Conservation (phyloP, 208 protist genomes). For the Trypanosoma melophagium region DNA sequence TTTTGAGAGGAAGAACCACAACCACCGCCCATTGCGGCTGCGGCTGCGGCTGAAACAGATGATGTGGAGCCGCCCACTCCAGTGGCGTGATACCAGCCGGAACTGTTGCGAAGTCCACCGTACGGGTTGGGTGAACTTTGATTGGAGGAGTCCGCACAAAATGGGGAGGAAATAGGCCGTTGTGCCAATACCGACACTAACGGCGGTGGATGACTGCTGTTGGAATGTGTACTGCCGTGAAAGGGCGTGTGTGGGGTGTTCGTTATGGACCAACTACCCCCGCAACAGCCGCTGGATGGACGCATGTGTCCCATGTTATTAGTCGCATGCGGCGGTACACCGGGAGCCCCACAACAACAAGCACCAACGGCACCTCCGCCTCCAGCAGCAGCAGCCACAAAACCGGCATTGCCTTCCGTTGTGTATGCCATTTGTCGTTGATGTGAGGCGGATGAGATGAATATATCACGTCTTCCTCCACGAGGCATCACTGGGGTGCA, state of each 20-base stretch:
- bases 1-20: no score
- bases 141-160: slow-evolving; percentile 25
- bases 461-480: slow-evolving; percentile 9
- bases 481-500: slow-evolving; percentile 19
- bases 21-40: slow-evolving; percentile 3
- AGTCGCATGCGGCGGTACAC: background rate
- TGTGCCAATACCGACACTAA: slow-evolving; percentile 28
- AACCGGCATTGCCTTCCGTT: background rate
- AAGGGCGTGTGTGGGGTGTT: slow-evolving; percentile 33
- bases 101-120: slow-evolving; percentile 9
- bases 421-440: slow-evolving; percentile 11
- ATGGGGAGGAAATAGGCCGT: slow-evolving; percentile 26
- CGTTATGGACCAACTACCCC: slow-evolving; percentile 27
- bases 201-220: slow-evolving; percentile 24
- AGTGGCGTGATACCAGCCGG: background rate
- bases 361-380: no score
- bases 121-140: slow-evolving; percentile 31
- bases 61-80: background rate
- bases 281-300: slow-evolving; percentile 24
- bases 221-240: slow-evolving; percentile 29
- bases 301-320: background rate
- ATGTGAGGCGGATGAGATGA: background rate
- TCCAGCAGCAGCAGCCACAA: slow-evolving; percentile 1
- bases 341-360: no score
- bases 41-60: slow-evolving; percentile 1